These are phyloP conservation scores for Colletotrichum abscissum DNA, from an alignment of 2,329 filamentous ascomycete genomes.

Conservation along the genomic window DNA sequence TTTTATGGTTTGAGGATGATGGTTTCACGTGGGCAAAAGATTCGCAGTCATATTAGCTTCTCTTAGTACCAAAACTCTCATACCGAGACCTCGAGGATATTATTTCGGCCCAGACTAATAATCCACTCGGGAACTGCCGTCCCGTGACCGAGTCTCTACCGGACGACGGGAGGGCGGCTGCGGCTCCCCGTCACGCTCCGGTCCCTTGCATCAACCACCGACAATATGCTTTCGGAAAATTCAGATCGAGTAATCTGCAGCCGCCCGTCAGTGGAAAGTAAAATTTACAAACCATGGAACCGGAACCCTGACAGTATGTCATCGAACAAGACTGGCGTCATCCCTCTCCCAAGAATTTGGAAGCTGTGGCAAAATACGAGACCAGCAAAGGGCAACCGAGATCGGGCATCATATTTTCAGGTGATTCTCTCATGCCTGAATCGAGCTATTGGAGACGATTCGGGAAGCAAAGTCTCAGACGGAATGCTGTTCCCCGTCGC, in stretches of 20 bases:
- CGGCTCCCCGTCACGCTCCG: neutral
- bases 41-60: neutral
- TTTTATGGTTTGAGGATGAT: neutral
- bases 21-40: neutral
- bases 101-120: neutral
- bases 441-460: neutral
- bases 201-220: neutral
- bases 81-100: neutral
- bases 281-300: neutral
- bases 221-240: neutral
- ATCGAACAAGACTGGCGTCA: neutral
- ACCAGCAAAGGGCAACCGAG: neutral
- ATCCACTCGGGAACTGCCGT: neutral
- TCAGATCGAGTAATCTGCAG: neutral
- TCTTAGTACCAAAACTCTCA: no score
- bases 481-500: neutral
- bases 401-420: neutral
- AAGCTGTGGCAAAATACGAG: slow-evolving; percentile 14
- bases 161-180: neutral
- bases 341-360: neutral
- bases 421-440: neutral
- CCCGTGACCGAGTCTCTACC: neutral
- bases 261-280: neutral
- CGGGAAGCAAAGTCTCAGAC: neutral
- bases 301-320: neutral